Percentiles rank a stretch among this genome's conserved stretches.
These are phyloP conservation scores for Moesziomyces antarcticus DNA, from an alignment of 1,284 basidiomycete species.

Conservation along the genomic window DNA sequence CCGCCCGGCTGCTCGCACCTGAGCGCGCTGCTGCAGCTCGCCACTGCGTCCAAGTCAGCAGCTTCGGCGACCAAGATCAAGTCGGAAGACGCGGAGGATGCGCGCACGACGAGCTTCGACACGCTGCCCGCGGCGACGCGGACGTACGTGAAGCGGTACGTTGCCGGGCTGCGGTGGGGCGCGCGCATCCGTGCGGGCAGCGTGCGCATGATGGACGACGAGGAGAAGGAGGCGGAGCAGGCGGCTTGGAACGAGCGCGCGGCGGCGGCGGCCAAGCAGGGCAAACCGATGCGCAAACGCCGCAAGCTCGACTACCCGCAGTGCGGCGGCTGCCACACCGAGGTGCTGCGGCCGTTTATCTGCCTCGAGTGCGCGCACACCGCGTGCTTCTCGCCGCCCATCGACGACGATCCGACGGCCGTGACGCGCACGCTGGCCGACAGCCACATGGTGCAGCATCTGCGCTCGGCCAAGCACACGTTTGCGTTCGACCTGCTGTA, in stretches of 20 bases:
- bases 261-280: slow-evolving; percentile 34
- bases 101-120: slow-evolving; percentile 17
- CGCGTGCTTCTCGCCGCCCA: slow-evolving; percentile 53
- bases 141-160: slow-evolving; percentile 50
- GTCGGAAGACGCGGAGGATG: slow-evolving; percentile 29
- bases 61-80: slow-evolving; percentile 30
- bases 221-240: slow-evolving; percentile 34
- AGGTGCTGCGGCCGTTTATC: slow-evolving; percentile 62
- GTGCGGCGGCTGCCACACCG: slow-evolving; percentile 51
- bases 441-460: slow-evolving; percentile 49
- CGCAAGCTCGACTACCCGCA: slow-evolving; percentile 57
- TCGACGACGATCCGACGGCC: slow-evolving; percentile 24
- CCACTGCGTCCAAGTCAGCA: slow-evolving; percentile 3
- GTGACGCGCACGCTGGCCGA: slow-evolving; percentile 17
- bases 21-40: slow-evolving; percentile 24
- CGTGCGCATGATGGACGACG: slow-evolving; percentile 48
- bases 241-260: slow-evolving; percentile 7
- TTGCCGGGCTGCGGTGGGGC: slow-evolving; percentile 58
- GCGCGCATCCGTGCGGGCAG: slow-evolving; percentile 49
- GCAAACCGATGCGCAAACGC: slow-evolving; percentile 24
- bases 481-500: slow-evolving; percentile 60
- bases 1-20: slow-evolving; percentile 41
- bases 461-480: slow-evolving; percentile 12
- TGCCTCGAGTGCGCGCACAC: slow-evolving; percentile 61
- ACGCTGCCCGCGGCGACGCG: slow-evolving; percentile 14